These are phyloP conservation scores for Nicotiana knightiana DNA, from an alignment of 257 asterid genomes.

Conservation along the genomic window DNA sequence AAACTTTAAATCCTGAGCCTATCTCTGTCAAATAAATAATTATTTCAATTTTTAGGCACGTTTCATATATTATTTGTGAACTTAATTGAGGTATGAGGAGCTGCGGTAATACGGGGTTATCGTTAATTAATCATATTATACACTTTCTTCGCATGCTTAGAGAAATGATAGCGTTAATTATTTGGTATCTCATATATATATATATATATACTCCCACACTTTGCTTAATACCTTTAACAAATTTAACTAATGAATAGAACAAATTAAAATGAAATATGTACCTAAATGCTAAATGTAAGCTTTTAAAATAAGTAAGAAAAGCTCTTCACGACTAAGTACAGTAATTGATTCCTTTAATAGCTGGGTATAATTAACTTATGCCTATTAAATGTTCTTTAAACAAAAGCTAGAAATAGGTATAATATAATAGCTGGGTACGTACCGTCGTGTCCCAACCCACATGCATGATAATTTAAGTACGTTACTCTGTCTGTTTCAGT, in stretches of 20 bases:
- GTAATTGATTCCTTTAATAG: neutral
- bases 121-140: neutral
- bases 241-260: neutral
- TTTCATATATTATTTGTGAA: neutral
- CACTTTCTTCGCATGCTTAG: neutral
- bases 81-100: too few species aligned
- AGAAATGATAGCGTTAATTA: neutral
- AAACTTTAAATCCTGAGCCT: too few species aligned
- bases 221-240: neutral
- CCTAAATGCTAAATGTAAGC: neutral
- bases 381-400: neutral
- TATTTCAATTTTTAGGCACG: neutral
- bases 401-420: neutral
- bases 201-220: too few species aligned
- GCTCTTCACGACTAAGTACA: neutral
- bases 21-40: neutral
- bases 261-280: neutral
- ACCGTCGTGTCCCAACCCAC: neutral
- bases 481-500: too few species aligned
- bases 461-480: neutral
- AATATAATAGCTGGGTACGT: neutral
- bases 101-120: neutral
- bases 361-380: neutral
- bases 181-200: neutral
- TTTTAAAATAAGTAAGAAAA: neutral